Base-by-base conservation (phyloP, 2,329 filamentous ascomycete genomes). In the Biscogniauxia sp. region DNA sequence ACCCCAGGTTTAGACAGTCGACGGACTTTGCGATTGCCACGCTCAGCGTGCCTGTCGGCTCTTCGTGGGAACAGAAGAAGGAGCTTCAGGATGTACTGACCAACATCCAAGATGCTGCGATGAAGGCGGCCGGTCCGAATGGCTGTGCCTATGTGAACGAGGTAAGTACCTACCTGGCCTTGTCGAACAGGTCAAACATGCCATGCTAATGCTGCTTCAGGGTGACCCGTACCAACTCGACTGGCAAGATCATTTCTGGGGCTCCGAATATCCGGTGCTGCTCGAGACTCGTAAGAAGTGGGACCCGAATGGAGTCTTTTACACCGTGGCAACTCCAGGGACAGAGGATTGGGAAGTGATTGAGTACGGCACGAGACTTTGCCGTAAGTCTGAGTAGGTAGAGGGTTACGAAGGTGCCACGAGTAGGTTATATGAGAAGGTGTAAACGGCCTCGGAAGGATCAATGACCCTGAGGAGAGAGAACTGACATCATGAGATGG, bases 91-190 rank as follows among this genome's bases (percentile, higher is more conserved):
- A 73, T 26, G 71, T 73, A n/a, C 65, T 79, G 55, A 76, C 74
- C 20, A 69, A 77, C 53, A 70, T 76, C 13, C 70, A 74, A 60
- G 75, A 75, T 51, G 74, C 60, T 4, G 73, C 70, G 1, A 69
- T 82, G 54, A 69, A 73, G 45, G 68, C 74, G 6, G 78, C 69
- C 20, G 76, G 70, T 51, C 76, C 71, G 52, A 71, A 72, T 25
- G 76, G 76, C 1, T 75, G 77, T 20, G 74, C 77, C 6, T 82
- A 82, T 64, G 66, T 81, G 60, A 82, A 80, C 62, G 80, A 82
- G 72, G 73, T 73, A 61, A 58, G 64, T 51, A n/a, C n/a, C n/a
- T 7, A 55, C 7, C 2, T 13, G 7, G 28, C 6, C 7, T 53
- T 20, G 37, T 45, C 5, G 11, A 45, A n/a, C n/a, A 45, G 37